These are phyloP conservation scores for Spizellomyces punctatus DNA, from an alignment of 192 early-diverging fungal species.

Conservation along the genomic window DNA sequence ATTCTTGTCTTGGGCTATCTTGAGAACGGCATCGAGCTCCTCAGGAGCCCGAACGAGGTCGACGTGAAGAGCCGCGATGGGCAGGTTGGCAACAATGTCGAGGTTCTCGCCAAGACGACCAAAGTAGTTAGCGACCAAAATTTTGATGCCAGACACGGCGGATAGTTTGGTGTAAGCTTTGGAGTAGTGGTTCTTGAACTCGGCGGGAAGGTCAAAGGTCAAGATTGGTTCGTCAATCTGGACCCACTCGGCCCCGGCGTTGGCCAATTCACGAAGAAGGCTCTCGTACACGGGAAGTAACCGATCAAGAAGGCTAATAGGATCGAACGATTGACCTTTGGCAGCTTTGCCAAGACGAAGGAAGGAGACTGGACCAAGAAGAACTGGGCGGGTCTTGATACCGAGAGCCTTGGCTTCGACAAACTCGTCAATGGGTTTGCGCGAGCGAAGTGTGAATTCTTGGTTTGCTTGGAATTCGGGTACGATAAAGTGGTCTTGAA, in stretches of 20 bases:
- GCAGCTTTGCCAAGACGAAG: constrained; percentile 83
- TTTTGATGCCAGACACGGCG: constrained; percentile 58
- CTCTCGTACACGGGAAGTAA: constrained; percentile 82
- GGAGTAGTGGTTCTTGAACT: constrained; percentile 54
- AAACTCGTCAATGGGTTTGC: constrained; percentile 83
- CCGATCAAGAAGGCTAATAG: constrained; percentile 71
- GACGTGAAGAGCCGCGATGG: constrained; percentile 85
- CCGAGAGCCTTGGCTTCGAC: constrained; percentile 90
- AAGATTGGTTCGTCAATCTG: constrained; percentile 87
- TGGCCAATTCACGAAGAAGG: constrained; percentile 72
- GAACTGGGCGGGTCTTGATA: constrained; percentile 87
- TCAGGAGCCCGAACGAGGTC: constrained; percentile 86
- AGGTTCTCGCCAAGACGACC: constrained; percentile 79
- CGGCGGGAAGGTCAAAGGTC: constrained; percentile 60
- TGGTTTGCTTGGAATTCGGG: constrained; percentile 82
- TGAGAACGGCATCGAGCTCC: constrained; percentile 75
- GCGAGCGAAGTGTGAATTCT: constrained; percentile 67
- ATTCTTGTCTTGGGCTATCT: constrained; percentile 49
- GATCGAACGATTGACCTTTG: constrained; percentile 69
- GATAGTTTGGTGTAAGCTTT: constrained; percentile 68
- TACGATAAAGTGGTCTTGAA: constrained; percentile 76
- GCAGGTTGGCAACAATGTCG: constrained; percentile 63
- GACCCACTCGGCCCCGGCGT: constrained; percentile 79
- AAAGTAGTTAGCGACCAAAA: constrained; percentile 94
- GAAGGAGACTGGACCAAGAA: constrained; percentile 91